A percentile compares a stretch with the other conserved stretches of the same genome.
These are phyloP conservation scores for Cairneyella variabilis DNA, from an alignment of 495 filamentous ascomycete species.

Conservation along the genomic window DNA sequence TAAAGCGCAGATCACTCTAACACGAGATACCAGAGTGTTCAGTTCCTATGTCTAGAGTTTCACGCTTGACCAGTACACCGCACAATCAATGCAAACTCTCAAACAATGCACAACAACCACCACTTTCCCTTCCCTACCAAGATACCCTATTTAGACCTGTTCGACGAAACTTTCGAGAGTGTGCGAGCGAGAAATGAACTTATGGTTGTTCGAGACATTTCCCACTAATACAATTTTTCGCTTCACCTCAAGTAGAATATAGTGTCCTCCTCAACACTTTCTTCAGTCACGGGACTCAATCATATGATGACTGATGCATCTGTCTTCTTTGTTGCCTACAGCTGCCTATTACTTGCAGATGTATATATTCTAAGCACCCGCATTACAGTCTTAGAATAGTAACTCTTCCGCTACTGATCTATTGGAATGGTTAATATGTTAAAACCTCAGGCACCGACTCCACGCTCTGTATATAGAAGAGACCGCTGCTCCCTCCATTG, in stretches of 20 bases:
- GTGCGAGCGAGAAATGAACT: slow-evolving; percentile 34
- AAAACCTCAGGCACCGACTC: too few relatives aligned
- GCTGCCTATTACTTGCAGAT: slow-evolving; percentile 1
- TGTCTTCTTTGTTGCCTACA: not conserved
- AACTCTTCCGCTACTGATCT: too few relatives aligned
- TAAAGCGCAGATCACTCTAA: not conserved
- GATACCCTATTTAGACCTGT: slow-evolving; percentile 34
- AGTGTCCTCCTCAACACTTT: too few relatives aligned
- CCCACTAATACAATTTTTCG: too few relatives aligned
- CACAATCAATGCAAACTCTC: slow-evolving; percentile 9
- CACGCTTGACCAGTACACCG: slow-evolving; percentile 15
- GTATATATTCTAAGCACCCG: not conserved
- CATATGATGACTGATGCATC: not conserved
- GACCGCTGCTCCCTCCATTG: too few relatives aligned
- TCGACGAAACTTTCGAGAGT: slow-evolving; percentile 28
- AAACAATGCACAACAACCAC: slow-evolving; percentile 3
- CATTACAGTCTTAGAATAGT: not conserved
- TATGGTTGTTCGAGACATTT: slow-evolving; percentile 35
- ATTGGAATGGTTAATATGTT: too few relatives aligned
- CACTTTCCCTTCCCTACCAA: slow-evolving; percentile 16
- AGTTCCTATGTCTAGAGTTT: slow-evolving; percentile 12
- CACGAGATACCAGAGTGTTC: slow-evolving; percentile 10
- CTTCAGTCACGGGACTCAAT: slow-evolving; percentile 1
- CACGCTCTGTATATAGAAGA: too few relatives aligned
- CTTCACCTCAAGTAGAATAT: too few relatives aligned